Base-by-base conservation (phyloP, 2,329 filamentous ascomycete genomes). In the Mycosphaerella arachidis region DNA sequence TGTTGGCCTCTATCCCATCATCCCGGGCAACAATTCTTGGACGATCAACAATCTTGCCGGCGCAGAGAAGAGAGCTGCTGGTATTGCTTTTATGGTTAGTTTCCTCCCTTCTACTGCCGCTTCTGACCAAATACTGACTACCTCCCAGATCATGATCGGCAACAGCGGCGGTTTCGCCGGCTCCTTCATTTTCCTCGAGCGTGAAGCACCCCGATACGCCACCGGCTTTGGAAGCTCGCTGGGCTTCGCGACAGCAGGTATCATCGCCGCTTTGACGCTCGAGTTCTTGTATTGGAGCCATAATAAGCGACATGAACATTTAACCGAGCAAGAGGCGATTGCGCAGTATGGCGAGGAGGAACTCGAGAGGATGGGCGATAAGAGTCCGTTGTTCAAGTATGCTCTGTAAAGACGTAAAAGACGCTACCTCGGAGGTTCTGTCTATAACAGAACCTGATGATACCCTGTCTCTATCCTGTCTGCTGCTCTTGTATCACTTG, bases 361-460 rank as follows among this genome's bases (percentile, higher is more conserved):
- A 59, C 56, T 76, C 50, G 68, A 71, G 48, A 69, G 69, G 55
- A 71, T 76, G 72, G 75, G 75, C 0, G 74, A 77, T 61, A 66
- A 71, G 56, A 74, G 70, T 55, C 75, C 74, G 4, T 65, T 77
- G 58, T 77, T 75, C 63, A 73, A 70, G 62, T 78, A 77, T 53
- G 56, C 53, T 70, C 53, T 70, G 24, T 71, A 62, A 37, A 37
- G 56, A 24, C 2, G 43, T n/a, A 24, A 46, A 3, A 8, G 16
- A n/a, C 16, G 16, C 43, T 24, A 24, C 24, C 24, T 24, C 24
- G 2, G 24, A 3, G 24, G 24, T 24, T 24, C 24, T 3, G 24
- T 1, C 24, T 24, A 24, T 24, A 24, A 1, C 24, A 24, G 24
- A 24, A 3, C 3, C 24, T 24, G 24, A 24, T 24, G 24, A 24